Percentiles rank a stretch among this genome's conserved stretches.
Evolutionary conservation across 1,284 basidiomycete genomes (phyloP).

Genomic region (Mrakiaceae sp.): DNA sequence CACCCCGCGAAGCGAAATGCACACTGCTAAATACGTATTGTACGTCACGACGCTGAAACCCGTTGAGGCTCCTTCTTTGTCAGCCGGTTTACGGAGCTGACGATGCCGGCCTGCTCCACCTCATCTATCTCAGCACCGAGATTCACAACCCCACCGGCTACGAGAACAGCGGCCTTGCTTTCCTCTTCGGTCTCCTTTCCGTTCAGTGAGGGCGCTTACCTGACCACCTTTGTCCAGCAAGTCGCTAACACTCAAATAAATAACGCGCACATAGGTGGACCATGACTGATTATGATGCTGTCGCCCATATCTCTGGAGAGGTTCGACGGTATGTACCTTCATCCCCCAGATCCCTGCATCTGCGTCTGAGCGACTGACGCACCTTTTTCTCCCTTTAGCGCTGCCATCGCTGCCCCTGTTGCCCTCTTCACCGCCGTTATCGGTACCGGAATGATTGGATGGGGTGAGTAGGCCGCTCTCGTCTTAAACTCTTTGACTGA

Average conservation of each 20-base stretch:
- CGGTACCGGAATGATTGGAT: conserved; percentile 70
- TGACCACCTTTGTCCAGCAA: conserved; percentile 49
- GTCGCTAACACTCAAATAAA: conserved; percentile 42
- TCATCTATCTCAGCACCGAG: conserved; percentile 39
- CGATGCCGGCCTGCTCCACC: conserved; percentile 30
- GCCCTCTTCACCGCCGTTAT: conserved; percentile 78
- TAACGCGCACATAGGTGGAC: conserved; percentile 33
- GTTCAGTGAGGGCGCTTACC: conserved; percentile 49
- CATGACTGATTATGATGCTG: conserved; percentile 42
- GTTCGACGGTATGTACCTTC: background rate
- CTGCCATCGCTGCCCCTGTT: conserved; percentile 73
- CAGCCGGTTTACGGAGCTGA: background rate
- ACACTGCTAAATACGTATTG: conserved; percentile 64
- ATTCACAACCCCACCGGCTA: conserved; percentile 49
- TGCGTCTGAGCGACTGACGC: background rate
- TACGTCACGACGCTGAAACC: background rate
- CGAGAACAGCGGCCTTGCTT: conserved; percentile 66
- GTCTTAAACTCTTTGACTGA: background rate
- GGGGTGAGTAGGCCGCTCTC: conserved; percentile 32
- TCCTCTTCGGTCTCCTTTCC: conserved; percentile 74
- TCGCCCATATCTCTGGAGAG: background rate
- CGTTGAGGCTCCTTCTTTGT: background rate
- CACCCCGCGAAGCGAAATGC: conserved; percentile 67
- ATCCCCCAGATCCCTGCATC: background rate
- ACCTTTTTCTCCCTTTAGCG: conserved; percentile 36